These are phyloP conservation scores for Metrosideros polymorpha DNA, from an alignment of 441 rosid species.

Conservation along the genomic window DNA sequence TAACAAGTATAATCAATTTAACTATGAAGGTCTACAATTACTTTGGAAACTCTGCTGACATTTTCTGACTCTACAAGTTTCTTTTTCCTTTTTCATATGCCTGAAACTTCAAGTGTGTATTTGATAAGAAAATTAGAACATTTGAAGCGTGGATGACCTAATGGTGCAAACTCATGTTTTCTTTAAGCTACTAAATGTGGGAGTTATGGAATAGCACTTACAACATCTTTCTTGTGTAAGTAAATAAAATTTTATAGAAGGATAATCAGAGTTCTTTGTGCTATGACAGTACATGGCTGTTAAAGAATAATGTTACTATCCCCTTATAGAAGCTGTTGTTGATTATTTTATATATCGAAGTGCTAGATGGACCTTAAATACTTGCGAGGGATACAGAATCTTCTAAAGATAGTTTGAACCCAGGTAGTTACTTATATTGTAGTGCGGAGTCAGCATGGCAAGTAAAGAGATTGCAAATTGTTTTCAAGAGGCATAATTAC, in stretches of 20 bases:
- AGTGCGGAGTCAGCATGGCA: neutral
- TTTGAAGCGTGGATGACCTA: neutral
- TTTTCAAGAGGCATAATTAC: neutral
- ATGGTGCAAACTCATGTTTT: neutral
- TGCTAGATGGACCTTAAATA: neutral
- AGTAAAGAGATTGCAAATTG: neutral
- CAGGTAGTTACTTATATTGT: neutral
- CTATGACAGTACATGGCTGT: neutral
- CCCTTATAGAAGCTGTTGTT: neutral
- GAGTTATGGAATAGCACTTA: neutral
- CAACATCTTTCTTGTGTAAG: neutral
- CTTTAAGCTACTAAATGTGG: neutral
- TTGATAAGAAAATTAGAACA: neutral
- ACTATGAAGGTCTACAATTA: neutral
- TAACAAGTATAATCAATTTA: neutral
- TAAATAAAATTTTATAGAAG: neutral
- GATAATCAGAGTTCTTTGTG: neutral
- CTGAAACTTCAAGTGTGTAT: neutral
- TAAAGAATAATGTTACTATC: neutral
- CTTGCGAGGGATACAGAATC: neutral
- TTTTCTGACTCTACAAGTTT: neutral
- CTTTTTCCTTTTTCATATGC: neutral
- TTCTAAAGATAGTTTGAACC: neutral
- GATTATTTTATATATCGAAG: neutral
- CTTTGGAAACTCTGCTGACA: neutral